These are phyloP conservation scores for Periconia macrospinosa DNA, from an alignment of 2,329 filamentous ascomycete genomes.

Conservation along the genomic window DNA sequence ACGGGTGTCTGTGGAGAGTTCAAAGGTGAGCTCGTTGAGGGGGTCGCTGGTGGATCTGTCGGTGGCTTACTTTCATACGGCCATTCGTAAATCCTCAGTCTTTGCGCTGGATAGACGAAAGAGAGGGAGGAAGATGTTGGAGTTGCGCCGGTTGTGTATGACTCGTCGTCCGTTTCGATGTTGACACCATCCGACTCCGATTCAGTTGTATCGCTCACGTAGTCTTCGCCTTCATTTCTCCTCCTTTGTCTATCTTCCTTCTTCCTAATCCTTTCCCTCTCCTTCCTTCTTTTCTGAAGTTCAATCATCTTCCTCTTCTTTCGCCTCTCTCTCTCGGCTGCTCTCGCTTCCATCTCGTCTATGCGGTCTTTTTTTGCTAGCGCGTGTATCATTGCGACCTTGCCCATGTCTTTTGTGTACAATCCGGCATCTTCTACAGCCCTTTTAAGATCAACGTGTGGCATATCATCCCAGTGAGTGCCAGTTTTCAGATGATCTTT, in stretches of 20 bases:
- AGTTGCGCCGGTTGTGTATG: constrained; percentile 15
- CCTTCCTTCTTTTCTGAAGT: constrained; percentile 11
- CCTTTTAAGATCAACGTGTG: constrained; percentile 22
- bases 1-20: not conserved
- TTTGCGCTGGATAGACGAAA: constrained; percentile 13
- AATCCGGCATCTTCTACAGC: constrained; percentile 20
- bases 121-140: not conserved
- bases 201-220: constrained; percentile 4
- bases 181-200: constrained; percentile 10
- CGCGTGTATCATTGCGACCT: constrained; percentile 26
- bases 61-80: constrained; percentile 17
- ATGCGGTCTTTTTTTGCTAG: constrained; percentile 22
- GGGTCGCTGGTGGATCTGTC: not conserved
- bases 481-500: constrained; percentile 27
- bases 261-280: constrained; percentile 7
- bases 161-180: constrained; percentile 13
- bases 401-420: constrained; percentile 35
- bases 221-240: not conserved
- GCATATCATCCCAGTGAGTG: constrained; percentile 32
- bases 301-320: constrained; percentile 12
- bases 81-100: constrained; percentile 33
- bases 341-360: not conserved
- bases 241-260: constrained; percentile 11
- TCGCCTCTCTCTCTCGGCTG: constrained; percentile 10
- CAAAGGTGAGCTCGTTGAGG: too few relatives aligned